These are phyloP conservation scores for Debaryomyces coudertii DNA, from an alignment of 1,139 yeast genomes.

Conservation along the genomic window DNA sequence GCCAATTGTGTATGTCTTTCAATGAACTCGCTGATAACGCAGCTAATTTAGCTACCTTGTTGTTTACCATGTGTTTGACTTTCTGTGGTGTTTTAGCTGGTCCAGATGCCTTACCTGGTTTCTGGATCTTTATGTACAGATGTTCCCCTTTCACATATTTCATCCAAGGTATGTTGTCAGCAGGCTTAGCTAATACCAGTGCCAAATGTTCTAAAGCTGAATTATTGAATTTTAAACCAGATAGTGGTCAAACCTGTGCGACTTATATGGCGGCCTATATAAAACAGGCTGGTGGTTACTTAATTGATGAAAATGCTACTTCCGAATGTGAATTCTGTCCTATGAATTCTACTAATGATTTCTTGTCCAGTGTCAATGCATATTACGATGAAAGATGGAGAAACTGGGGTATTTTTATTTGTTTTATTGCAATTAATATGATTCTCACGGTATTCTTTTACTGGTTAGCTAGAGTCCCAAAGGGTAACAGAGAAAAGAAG, in stretches of 20 bases:
- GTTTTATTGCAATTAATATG: slow-evolving; percentile 55
- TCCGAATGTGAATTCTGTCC: slow-evolving; percentile 56
- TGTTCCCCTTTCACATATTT: slow-evolving; percentile 70
- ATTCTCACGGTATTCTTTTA: slow-evolving; percentile 57
- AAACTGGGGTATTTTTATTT: slow-evolving; percentile 61
- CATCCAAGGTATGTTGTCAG: slow-evolving; percentile 35
- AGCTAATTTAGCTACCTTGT: slow-evolving; percentile 63
- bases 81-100: slow-evolving; percentile 85
- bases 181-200: slow-evolving; percentile 29
- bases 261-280: slow-evolving; percentile 53
- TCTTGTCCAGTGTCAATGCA: slow-evolving; percentile 46
- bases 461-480: slow-evolving; percentile 82
- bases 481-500: slow-evolving; percentile 32
- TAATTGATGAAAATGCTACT: slow-evolving; percentile 46
- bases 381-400: slow-evolving; percentile 61
- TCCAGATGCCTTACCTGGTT: slow-evolving; percentile 51
- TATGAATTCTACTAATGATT: slow-evolving; percentile 52
- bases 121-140: slow-evolving; percentile 63
- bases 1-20: slow-evolving; percentile 65
- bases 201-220: slow-evolving; percentile 33
- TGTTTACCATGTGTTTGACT: slow-evolving; percentile 68
- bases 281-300: slow-evolving; percentile 50
- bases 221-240: slow-evolving; percentile 29
- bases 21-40: slow-evolving; percentile 72
- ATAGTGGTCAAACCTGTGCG: slow-evolving; percentile 59